These are phyloP conservation scores for Nepenthes alata DNA, from an alignment of 179 eudicot species.

Conservation along the genomic window DNA sequence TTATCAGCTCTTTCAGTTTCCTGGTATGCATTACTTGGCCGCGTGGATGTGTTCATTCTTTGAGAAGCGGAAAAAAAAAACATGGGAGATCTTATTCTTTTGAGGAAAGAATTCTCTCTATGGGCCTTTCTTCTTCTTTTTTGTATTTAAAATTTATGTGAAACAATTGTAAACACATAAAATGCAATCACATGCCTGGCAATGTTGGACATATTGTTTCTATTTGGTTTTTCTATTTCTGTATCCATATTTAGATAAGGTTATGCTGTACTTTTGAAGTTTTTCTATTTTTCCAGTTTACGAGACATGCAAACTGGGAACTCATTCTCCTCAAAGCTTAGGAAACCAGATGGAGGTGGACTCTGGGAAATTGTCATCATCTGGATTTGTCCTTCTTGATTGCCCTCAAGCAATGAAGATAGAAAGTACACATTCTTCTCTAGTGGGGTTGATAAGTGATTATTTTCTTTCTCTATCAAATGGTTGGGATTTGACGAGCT, in stretches of 20 bases:
- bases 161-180: no score
- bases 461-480: slow-evolving; percentile 69
- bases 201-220: no score
- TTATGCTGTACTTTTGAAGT: slow-evolving; percentile 2
- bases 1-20: no score
- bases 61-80: background rate
- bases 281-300: slow-evolving; percentile 43
- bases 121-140: background rate
- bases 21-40: no score
- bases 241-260: background rate
- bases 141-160: background rate
- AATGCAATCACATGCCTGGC: no score
- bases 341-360: slow-evolving; percentile 78
- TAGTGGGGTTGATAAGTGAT: slow-evolving; percentile 85
- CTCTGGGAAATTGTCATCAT: slow-evolving; percentile 61
- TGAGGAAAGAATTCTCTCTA: background rate
- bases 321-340: slow-evolving; percentile 62
- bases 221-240: no score
- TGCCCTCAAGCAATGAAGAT: slow-evolving; percentile 76
- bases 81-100: background rate
- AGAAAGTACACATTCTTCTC: slow-evolving; percentile 60
- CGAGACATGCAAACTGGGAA: slow-evolving; percentile 89
- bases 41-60: no score
- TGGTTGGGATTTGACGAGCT: slow-evolving; percentile 87
- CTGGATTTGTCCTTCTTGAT: slow-evolving; percentile 89